Base-by-base conservation (phyloP, 257 asterid species). In the Fraxinus americana region DNA sequence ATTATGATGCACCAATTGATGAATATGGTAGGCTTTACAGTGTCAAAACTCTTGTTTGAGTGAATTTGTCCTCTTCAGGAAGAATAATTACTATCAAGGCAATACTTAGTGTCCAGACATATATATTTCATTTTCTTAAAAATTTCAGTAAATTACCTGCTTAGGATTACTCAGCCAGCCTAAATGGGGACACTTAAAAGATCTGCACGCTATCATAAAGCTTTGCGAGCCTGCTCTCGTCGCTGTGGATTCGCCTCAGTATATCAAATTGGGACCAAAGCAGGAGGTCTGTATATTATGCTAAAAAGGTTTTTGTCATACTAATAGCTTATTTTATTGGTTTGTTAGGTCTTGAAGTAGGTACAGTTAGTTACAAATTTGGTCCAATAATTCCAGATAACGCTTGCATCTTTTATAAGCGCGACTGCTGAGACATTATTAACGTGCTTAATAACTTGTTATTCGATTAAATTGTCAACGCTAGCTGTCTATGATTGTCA, bases 201-300 rank as follows among this genome's bases (percentile, higher is more conserved):
- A 94, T 87, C 88, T 94, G 29, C 98, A 94, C 80, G 94, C 96
- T 84, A 91, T 91, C 70, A 87, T 94, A 80, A 92, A 91, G 91
- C 98, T 94, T 67, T 94, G 98, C 48, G 98, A 94, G 89, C 89
- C 94, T 77, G 98, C 98, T 82, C 96, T 94, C 66, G 88, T 88
- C 38, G 87, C 92, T 79, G 96, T 81, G 78, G 74, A 82, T 86
- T 88, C 97, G 34, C 86, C 98, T 69, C 85, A 92, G 84, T 94
- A 90, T 81, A 85, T 88, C 72, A 91, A 91, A 80, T 88, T 94
- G 90, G 98, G 98, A 85, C 86, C 92, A 75, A 88, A 78, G 76
- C 98, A 92, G 84, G 98, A 94, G 98, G 98, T 91, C 9, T 75
- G 90, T 61, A 67, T 76, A 12, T 68, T 45, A n/a, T 23, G 72